Evolutionary conservation across 805 yeast genomes (phyloP), one percentile per base, ranked within the genome.

Genomic region (Candida maris): DNA sequence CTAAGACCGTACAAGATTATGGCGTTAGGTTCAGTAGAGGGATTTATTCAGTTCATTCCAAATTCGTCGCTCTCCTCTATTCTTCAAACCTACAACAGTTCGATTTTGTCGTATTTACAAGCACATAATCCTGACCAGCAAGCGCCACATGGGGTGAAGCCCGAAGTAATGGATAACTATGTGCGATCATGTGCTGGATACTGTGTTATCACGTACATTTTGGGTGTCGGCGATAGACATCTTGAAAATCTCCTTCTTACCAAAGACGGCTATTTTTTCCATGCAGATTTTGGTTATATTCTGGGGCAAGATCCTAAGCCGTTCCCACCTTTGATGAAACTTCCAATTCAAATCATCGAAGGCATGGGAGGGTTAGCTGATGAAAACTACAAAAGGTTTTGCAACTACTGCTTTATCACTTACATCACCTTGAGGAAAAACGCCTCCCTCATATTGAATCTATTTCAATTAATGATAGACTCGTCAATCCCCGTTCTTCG

Each of bases 201-300:
- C 56, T 93, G 97, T 67, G 97, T 93, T 1, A 85, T 93, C 17
- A 93, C 98, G 0, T 93, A 93, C 51, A 65, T 93, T 6, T 64
- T 93, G 10, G 99, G 98, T 5, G 97, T 93, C 6, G 99, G 99
- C 12, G 99, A 93, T 62, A 74, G 99, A 39, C 99, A 93, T 65
- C 67, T 93, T 45, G 99, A 93, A 54, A 93, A 93, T 53, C 64
- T 93, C 45, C 68, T 93, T 30, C 25, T 84, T 80, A 34, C 87
- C 79, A 44, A 65, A 44, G 83, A 91, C 72, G 81, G 94, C 2
- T 85, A 79, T 49, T 93, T 93, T 57, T 91, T 95, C 76, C 99
- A 93, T 62, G 97, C 96, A 1, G 99, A 93, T 62, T 93, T 86
- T 60, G 99, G 99, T 1, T 93, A 93, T 54, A 91, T 93, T 33